Conservation (phyloP, 208 protist species). For the Trypanosoma vivax region DNA sequence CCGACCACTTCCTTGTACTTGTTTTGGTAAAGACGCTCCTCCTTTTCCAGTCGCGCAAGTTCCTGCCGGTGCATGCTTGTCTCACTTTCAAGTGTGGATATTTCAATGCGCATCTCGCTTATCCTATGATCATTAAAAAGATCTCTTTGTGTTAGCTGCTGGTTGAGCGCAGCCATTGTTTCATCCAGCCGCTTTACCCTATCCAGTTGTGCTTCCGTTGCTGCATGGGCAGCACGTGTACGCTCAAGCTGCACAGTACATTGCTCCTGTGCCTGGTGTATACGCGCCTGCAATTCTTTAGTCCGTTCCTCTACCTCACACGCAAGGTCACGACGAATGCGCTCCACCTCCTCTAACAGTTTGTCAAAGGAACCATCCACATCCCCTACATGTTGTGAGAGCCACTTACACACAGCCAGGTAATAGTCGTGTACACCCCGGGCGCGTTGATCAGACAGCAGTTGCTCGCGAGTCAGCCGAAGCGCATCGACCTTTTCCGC, state of each 20-base stretch:
- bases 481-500: constrained; percentile 56
- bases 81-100: constrained; percentile 54
- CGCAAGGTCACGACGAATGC: constrained; percentile 45
- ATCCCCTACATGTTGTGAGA: constrained; percentile 48
- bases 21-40: constrained; percentile 37
- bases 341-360: constrained; percentile 57
- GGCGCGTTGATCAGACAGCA: constrained; percentile 52
- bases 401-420: constrained; percentile 37
- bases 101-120: constrained; percentile 66
- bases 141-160: constrained; percentile 44
- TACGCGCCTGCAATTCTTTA: constrained; percentile 31
- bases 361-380: constrained; percentile 36
- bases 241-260: constrained; percentile 27
- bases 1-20: constrained; percentile 43
- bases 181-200: constrained; percentile 57
- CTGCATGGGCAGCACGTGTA: constrained; percentile 36
- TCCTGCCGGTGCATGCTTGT: constrained; percentile 46
- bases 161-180: constrained; percentile 36
- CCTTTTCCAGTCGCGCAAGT: constrained; percentile 46
- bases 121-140: constrained; percentile 54
- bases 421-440: constrained; percentile 75
- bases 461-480: constrained; percentile 32
- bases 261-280: constrained; percentile 29
- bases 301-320: constrained; percentile 34
- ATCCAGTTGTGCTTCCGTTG: constrained; percentile 34